These are phyloP conservation scores for Fraxinus cuspidata DNA, from an alignment of 257 asterid genomes.

Conservation along the genomic window DNA sequence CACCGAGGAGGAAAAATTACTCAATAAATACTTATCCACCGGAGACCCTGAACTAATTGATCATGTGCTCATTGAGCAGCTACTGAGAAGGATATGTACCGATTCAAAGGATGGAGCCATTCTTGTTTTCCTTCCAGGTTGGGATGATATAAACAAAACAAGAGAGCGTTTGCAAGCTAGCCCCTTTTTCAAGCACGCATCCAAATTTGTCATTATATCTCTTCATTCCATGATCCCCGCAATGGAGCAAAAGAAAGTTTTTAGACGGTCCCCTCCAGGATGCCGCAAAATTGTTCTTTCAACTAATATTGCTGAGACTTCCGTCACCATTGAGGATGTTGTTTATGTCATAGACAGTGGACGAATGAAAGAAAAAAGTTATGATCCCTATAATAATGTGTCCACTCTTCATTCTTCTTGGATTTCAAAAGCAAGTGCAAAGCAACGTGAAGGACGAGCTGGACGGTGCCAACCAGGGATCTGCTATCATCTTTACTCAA, in stretches of 20 bases:
- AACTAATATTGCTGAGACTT: slow-evolving; percentile 94
- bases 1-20: slow-evolving; percentile 54
- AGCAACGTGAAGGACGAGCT: slow-evolving; percentile 95
- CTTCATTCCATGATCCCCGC: slow-evolving; percentile 91
- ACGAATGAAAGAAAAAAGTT: slow-evolving; percentile 85
- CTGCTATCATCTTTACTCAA: slow-evolving; percentile 92
- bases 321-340: slow-evolving; percentile 91
- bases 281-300: slow-evolving; percentile 91
- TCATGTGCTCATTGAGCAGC: slow-evolving; percentile 76
- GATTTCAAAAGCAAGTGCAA: slow-evolving; percentile 94
- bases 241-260: slow-evolving; percentile 79
- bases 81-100: slow-evolving; percentile 65
- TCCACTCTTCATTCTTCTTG: slow-evolving; percentile 91
- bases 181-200: slow-evolving; percentile 61
- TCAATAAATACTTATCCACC: slow-evolving; percentile 70
- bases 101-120: slow-evolving; percentile 78
- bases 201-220: slow-evolving; percentile 60
- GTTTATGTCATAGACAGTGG: slow-evolving; percentile 95
- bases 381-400: slow-evolving; percentile 84
- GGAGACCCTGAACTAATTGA: slow-evolving; percentile 73
- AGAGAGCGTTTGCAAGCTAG: slow-evolving; percentile 58
- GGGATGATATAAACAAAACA: slow-evolving; percentile 84
- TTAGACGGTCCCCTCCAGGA: slow-evolving; percentile 63
- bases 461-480: slow-evolving; percentile 95
- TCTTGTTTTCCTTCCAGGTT: slow-evolving; percentile 92